These are phyloP conservation scores for Wickerhamomyces chaumierensis DNA, from an alignment of 805 yeast species.

Conservation along the genomic window DNA sequence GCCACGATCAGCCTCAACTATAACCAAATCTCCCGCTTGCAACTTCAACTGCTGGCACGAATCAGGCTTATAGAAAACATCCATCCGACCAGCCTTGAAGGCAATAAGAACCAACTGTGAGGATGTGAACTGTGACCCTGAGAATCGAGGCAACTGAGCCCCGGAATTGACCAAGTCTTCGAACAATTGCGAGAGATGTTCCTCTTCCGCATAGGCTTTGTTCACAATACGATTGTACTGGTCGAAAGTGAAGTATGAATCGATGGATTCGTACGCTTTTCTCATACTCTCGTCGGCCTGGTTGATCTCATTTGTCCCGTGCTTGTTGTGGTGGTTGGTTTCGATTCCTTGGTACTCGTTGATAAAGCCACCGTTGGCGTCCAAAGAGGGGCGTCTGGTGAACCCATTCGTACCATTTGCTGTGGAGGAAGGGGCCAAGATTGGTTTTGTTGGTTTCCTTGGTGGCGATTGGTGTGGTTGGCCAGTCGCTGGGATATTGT, in stretches of 20 bases:
- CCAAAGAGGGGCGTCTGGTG: conserved; percentile 1
- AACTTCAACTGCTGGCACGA: conserved; percentile 22
- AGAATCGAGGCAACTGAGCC: conserved; percentile 14
- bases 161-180: conserved; percentile 8
- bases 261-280: conserved; percentile 12
- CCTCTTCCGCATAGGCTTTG: conserved; percentile 6
- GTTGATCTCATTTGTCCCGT: conserved; percentile 2
- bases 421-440: not conserved
- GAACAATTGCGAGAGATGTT: conserved; percentile 4
- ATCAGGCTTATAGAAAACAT: conserved; percentile 56
- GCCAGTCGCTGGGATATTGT: too few species aligned
- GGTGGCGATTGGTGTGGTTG: not conserved
- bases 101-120: conserved; percentile 47
- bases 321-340: not conserved
- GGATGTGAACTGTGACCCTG: conserved; percentile 14
- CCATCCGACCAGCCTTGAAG: conserved; percentile 72
- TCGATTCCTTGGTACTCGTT: conserved; percentile 2
- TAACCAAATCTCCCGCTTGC: conserved; percentile 53
- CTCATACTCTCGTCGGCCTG: conserved; percentile 10
- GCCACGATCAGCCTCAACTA: conserved; percentile 80
- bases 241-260: conserved; percentile 16
- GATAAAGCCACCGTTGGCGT: conserved; percentile 8
- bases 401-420: not conserved
- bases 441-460: conserved; percentile 1
- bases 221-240: conserved; percentile 15